Base-by-base conservation (phyloP, 306 rosid species). In the Prunus kanzakura region DNA sequence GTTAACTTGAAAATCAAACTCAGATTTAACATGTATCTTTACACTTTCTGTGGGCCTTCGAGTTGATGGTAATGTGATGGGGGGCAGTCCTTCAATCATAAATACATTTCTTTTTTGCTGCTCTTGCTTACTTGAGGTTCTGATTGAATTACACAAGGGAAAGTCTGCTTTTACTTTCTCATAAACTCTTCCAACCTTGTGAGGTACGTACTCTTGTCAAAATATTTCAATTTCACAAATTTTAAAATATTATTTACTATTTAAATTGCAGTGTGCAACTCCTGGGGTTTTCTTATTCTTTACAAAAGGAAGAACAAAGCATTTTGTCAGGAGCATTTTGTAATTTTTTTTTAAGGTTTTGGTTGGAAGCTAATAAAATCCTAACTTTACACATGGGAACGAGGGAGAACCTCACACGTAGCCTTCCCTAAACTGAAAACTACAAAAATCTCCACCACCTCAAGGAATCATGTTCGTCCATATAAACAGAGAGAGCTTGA, bases 341-440 rank as follows among this genome's bases (percentile, higher is more conserved):
- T 0, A 7, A 1, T 38, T 1, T 6, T 35, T 6, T 6, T 6
- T 38, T 0, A 38, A 38, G 6, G 13, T 69, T 69, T 50, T 15
- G 9, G 0, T 71, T n/a, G 50, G 64, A 30, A 60, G 58, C 58
- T 8, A 60, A 73, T 15, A 56, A 73, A 73, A 20, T 57, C 60
- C 63, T 63, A 15, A 56, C 69, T 67, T 58, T 65, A 7, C 27
- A 38, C 72, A 50, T 68, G 50, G 23, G 41, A 61, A 12, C 18
- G 4, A 68, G 70, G 45, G 38, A 51, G 50, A 67, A 29, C 76
- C 80, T 25, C 61, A 61, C 79, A 68, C 79, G 60, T 61, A 38
- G 22, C 47, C 79, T 67, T 74, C 76, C 58, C 27, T 61, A 32
- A 74, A 74, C 71, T 60, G 58, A 74, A 68, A 60, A 49, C 66